These are phyloP conservation scores for Penicillium brasilianum DNA, from an alignment of 2,329 filamentous ascomycete species.

Conservation along the genomic window DNA sequence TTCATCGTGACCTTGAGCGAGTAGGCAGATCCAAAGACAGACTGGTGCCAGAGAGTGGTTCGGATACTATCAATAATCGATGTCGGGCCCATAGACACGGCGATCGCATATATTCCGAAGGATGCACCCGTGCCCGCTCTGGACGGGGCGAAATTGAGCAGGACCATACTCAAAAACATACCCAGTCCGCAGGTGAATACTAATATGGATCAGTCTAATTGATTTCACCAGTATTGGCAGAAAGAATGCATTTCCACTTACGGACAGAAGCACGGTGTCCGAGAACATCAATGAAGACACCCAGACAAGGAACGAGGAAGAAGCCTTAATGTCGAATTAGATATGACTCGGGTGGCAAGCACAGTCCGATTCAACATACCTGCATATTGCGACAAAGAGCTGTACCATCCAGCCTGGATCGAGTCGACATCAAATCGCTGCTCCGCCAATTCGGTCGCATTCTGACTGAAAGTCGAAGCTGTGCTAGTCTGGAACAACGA, in stretches of 20 bases:
- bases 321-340: constrained; percentile 45
- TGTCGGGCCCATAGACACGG: constrained; percentile 61
- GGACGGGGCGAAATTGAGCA: constrained; percentile 59
- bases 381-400: constrained; percentile 60
- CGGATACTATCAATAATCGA: constrained; percentile 66
- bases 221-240: too few relatives aligned
- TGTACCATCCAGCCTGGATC: constrained; percentile 66
- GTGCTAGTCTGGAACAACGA: constrained; percentile 65
- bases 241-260: constrained; percentile 30
- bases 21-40: constrained; percentile 65
- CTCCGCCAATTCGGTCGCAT: constrained; percentile 66
- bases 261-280: constrained; percentile 58
- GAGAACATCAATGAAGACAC: constrained; percentile 61
- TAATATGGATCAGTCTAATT: constrained; percentile 32
- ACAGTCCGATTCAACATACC: constrained; percentile 30
- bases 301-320: constrained; percentile 62
- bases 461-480: constrained; percentile 60
- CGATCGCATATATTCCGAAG: constrained; percentile 65
- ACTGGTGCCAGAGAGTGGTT: constrained; percentile 64
- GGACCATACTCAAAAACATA: constrained; percentile 59
- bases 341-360: not conserved
- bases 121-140: constrained; percentile 61
- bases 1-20: constrained; percentile 66
- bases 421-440: constrained; percentile 62
- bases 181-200: constrained; percentile 54